Base-by-base conservation (phyloP, 345 rosid species). In the Eucalyptus sp. region DNA sequence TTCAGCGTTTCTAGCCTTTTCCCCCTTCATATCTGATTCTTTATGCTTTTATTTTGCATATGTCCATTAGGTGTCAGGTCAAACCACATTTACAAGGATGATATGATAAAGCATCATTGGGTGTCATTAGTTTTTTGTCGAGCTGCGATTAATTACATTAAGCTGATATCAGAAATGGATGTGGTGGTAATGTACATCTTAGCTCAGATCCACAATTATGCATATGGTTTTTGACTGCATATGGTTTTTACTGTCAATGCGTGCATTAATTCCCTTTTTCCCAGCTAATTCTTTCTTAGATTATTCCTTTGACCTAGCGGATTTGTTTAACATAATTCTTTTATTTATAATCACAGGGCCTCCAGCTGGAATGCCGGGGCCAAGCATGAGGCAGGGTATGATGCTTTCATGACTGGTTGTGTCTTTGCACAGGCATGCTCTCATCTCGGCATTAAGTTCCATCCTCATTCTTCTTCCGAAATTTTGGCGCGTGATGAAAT, bases 351-450 rank as follows among this genome's bases (percentile, higher is more conserved):
- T 56, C 49, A 33, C 98, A 98, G 99, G 93, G 95, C 91, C 86
- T 92, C 96, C 86, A 90, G 91, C 86, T 98, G 98, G 99, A 95
- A 90, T 89, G 90, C 96, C 87, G 99, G 99, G 91, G 96, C 90
- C 48, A 98, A 96, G 91, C 99, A 98, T 88, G 99, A 98, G 91
- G 99, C 99, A 16, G 99, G 99, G 62, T 98, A 96, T 92, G 99
- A 98, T 98, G 99, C 99, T 90, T 98, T 98, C 93, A 97, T 98
- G 99, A 97, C 99, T 62, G 99, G 99, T 27, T 97, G 98, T 87
- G 87, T 97, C 88, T 98, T 98, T 90, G 96, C 97, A 8, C 98
- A 98, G 93, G 93, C 96, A 88, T 97, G 98, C 92, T 92, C 92
- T 92, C 94, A 93, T 91, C 91, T 96, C 17, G 99, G 96, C 48